Evolutionary conservation across 2,329 filamentous ascomycete genomes (phyloP).

Genomic region (Hymenoscyphus fraxineus): DNA sequence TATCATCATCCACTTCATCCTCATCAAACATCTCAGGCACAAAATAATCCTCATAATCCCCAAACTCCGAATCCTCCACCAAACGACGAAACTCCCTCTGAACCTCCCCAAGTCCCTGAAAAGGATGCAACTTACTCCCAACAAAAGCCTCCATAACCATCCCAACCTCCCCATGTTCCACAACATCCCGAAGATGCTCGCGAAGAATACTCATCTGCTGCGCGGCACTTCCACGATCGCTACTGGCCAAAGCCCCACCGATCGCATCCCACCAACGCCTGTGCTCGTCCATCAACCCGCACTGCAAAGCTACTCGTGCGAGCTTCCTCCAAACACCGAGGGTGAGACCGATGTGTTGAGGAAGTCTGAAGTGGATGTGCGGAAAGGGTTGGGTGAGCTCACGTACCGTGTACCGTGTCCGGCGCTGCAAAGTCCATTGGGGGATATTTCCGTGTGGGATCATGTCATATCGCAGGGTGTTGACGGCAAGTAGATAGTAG

Average conservation of each 20-base stretch:
- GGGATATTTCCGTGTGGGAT: not conserved
- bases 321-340: not conserved
- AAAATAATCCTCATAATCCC: too few species aligned
- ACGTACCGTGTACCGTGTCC: not conserved
- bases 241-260: not conserved
- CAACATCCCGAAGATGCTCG: too few species aligned
- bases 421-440: not conserved
- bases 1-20: too few species aligned
- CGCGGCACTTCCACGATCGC: not conserved
- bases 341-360: not conserved
- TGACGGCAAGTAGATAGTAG: not conserved
- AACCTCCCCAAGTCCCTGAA: too few species aligned
- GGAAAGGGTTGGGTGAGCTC: too few species aligned
- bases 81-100: too few species aligned
- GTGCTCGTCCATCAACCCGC: not conserved
- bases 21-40: too few species aligned
- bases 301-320: not conserved
- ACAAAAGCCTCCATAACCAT: too few species aligned
- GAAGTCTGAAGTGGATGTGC: not conserved
- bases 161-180: too few species aligned
- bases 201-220: too few species aligned
- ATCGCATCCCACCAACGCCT: not conserved
- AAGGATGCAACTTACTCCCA: too few species aligned
- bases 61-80: too few species aligned
- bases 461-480: not conserved